Conservation (phyloP, 1,284 basidiomycete species). For the Boletellus dicymbophilus region DNA sequence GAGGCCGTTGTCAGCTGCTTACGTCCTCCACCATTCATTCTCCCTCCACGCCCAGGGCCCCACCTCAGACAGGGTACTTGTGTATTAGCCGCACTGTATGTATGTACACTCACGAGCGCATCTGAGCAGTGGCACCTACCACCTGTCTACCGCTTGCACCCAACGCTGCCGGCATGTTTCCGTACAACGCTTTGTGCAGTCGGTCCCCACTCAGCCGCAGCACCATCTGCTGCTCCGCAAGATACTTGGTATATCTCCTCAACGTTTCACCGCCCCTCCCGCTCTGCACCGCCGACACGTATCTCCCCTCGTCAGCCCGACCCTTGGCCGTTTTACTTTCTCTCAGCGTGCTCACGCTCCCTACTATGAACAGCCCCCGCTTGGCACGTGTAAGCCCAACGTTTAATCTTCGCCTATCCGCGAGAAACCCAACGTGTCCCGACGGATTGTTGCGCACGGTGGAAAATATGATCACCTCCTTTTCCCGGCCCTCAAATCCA, state of each 20-base stretch:
- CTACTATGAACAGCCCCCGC: constrained; percentile 81
- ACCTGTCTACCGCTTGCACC: constrained; percentile 5
- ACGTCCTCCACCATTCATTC: too few relatives aligned
- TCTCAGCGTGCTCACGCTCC: constrained; percentile 71
- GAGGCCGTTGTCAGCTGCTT: too few relatives aligned
- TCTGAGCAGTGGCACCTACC: constrained; percentile 9
- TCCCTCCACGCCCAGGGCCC: too few relatives aligned
- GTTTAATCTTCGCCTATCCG: constrained; percentile 85
- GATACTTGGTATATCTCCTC: constrained; percentile 58
- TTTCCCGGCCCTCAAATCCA: constrained; percentile 94
- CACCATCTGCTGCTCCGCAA: constrained; percentile 53
- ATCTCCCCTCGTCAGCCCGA: constrained; percentile 12
- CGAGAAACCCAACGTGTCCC: constrained; percentile 86
- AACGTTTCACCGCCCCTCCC: constrained; percentile 58
- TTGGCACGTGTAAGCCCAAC: constrained; percentile 88
- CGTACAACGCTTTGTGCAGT: constrained; percentile 48
- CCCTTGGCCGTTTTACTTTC: constrained; percentile 40
- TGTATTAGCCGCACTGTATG: constrained; percentile 1
- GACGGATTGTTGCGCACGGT: constrained; percentile 80
- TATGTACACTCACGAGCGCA: constrained; percentile 20
- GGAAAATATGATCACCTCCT: constrained; percentile 89
- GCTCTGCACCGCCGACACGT: constrained; percentile 18
- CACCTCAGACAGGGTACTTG: too few relatives aligned
- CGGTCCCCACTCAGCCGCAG: constrained; percentile 46
- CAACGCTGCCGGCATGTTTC: constrained; percentile 36